These are phyloP conservation scores for Mentha longifolia DNA, from an alignment of 257 asterid species.

Conservation along the genomic window DNA sequence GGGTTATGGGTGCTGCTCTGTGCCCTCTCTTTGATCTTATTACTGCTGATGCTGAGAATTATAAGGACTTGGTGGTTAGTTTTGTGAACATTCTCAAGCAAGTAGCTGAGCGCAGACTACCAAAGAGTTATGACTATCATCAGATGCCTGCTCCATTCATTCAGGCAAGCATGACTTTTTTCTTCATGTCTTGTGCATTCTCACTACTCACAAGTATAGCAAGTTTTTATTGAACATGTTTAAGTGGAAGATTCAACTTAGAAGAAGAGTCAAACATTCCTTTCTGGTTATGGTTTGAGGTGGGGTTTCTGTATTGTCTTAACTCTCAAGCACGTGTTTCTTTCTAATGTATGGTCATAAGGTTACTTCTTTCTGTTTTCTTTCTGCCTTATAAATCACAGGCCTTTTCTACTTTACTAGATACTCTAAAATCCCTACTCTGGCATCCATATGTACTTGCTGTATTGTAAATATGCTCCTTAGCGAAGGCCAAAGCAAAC, in stretches of 20 bases:
- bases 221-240: constrained; percentile 1
- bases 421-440: constrained; percentile 11
- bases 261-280: constrained; percentile 23
- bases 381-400: not conserved
- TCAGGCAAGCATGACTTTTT: constrained; percentile 54
- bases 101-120: constrained; percentile 90
- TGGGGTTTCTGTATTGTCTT: constrained; percentile 12
- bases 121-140: constrained; percentile 96
- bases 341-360: constrained; percentile 10
- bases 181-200: not conserved
- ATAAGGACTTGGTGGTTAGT: constrained; percentile 85
- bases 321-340: not conserved
- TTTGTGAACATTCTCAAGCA: constrained; percentile 96
- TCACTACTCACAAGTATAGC: not conserved
- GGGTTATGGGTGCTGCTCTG: constrained; percentile 97
- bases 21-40: constrained; percentile 96
- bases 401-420: constrained; percentile 21
- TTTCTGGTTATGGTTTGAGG: constrained; percentile 1
- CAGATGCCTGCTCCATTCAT: constrained; percentile 99
- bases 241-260: constrained; percentile 21
- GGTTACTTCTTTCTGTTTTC: not conserved
- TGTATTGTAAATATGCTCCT: constrained; percentile 12
- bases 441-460: constrained; percentile 20
- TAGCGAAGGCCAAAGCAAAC: constrained; percentile 12
- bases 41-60: constrained; percentile 64